Evolutionary conservation across 1,139 yeast species (phyloP), one percentile per base, ranked within the genome.

Genomic region (Pichia sp.): DNA sequence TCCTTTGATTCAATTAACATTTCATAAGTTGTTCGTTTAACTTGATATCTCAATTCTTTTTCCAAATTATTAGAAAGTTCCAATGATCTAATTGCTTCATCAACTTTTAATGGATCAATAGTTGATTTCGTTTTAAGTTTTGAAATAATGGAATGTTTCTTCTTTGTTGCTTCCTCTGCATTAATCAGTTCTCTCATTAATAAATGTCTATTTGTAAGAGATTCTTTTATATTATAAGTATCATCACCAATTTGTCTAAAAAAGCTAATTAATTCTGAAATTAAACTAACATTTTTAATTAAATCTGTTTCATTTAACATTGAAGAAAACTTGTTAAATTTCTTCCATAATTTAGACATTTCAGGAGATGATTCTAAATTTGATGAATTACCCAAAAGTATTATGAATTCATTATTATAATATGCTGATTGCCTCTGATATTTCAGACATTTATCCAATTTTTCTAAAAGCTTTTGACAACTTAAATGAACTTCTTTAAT

Each of bases 171-270:
- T 6, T 80, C 76, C 59, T 90, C 95, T 1, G 97, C 94, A 56
- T 79, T 85, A 26, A 78, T 60, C 43, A 87, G 69, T 54, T 94
- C 98, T 46, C 97, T 73, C 96, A 92, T 92, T 39, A 92, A 67
- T 46, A 92, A 70, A 63, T 94, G 96, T 47, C 98, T 74, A 63
- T 90, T 90, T 0, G 98, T 94, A 47, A 92, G 69, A 0, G 96
- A 85, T 63, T 92, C 98, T 63, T 92, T 94, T 44, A 90, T 85
- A 50, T 84, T 83, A 62, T 84, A 92, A 26, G 92, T 82, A 56
- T 90, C 97, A 49, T 78, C 75, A 6, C 80, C 68, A 32, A 87
- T 67, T 57, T 76, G 69, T 49, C 71, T 78, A 11, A 87, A 62
- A 0, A 87, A 87, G 56, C 90, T 97, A 2, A 87, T 89, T 40